Percentiles rank a stretch among this genome's conserved stretches.
Conservation (phyloP, 2,329 filamentous ascomycete genomes). For the Neonectria magnoliae region DNA sequence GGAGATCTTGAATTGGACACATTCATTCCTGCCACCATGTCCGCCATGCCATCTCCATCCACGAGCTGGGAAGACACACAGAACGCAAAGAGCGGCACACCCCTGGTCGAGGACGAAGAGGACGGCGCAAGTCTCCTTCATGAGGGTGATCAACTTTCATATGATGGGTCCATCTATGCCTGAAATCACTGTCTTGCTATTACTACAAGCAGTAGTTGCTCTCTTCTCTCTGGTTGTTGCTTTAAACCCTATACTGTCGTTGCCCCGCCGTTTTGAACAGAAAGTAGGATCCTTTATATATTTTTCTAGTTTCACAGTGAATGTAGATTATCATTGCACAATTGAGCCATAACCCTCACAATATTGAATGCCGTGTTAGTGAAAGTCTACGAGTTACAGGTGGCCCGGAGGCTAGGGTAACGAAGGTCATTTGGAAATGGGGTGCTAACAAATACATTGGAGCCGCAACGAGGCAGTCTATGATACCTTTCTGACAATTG, state of each 20-base stretch:
- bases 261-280: background rate
- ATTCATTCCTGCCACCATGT: background rate
- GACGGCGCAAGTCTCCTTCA: background rate
- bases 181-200: background rate
- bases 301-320: background rate
- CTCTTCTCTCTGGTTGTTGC: background rate
- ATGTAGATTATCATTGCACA: background rate
- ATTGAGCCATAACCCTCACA: too few relatives aligned
- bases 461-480: too few relatives aligned
- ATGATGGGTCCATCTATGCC: background rate
- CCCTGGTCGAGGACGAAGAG: background rate
- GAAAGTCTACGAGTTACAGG: too few relatives aligned
- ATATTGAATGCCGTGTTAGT: too few relatives aligned
- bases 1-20: constrained; percentile 26
- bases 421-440: too few relatives aligned
- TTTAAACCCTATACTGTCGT: background rate
- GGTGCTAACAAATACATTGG: too few relatives aligned
- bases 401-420: too few relatives aligned
- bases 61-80: constrained; percentile 28
- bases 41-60: constrained; percentile 19
- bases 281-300: background rate
- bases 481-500: too few relatives aligned
- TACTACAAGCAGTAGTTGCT: background rate
- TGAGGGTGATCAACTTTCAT: background rate
- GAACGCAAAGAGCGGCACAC: background rate